A percentile compares a stretch with the other conserved stretches of the same genome.
Conservation (phyloP, 345 rosid genomes). For the Triadica sebifera region DNA sequence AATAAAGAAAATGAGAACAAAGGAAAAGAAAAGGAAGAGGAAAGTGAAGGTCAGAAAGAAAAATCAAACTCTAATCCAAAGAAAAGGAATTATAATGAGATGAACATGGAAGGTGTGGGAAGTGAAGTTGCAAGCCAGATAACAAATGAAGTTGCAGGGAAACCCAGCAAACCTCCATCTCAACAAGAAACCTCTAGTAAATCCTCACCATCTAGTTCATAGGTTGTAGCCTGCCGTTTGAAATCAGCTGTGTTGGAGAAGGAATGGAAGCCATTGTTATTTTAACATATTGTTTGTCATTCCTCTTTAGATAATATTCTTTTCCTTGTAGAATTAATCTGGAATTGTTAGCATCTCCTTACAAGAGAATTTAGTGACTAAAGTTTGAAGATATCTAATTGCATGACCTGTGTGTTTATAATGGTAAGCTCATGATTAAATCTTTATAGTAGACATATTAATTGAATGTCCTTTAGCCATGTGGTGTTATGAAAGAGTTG, state of each 20-base stretch:
- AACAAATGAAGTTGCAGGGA: constrained; percentile 35
- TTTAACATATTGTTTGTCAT: neutral
- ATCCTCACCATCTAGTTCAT: constrained; percentile 12
- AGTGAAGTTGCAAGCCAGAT: constrained; percentile 8
- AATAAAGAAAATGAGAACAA: constrained; percentile 32
- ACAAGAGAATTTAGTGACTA: constrained; percentile 4
- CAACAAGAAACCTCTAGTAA: constrained; percentile 21
- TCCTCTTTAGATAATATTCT: neutral
- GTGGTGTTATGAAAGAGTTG: neutral
- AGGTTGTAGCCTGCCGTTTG: neutral
- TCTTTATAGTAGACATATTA: neutral
- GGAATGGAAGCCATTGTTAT: neutral
- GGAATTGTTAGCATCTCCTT: constrained; percentile 9
- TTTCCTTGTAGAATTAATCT: constrained; percentile 1
- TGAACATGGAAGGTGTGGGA: constrained; percentile 37
- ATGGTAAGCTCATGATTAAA: no score
- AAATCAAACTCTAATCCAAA: constrained; percentile 45
- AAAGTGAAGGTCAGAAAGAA: constrained; percentile 33
- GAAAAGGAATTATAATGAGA: constrained; percentile 56
- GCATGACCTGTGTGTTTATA: neutral
- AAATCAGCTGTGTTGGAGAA: neutral
- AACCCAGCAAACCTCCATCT: constrained; percentile 24
- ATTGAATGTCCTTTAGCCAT: neutral
- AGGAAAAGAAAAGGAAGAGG: constrained; percentile 39
- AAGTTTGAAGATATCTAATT: neutral